These are phyloP conservation scores for Xylaria sp. DNA, from an alignment of 2,329 filamentous ascomycete species.

Conservation along the genomic window DNA sequence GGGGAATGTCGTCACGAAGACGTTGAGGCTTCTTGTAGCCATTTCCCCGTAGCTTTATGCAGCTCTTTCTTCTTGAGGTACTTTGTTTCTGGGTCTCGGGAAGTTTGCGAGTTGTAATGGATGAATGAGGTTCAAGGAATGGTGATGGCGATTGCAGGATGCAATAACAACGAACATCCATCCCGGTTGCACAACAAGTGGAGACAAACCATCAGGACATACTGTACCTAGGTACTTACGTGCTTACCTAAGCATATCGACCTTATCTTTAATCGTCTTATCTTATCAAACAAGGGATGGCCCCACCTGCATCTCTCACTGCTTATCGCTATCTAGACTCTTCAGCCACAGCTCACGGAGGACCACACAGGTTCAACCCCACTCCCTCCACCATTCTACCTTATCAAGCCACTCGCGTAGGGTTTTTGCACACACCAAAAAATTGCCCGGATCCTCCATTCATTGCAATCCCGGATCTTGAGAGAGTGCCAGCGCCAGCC, in stretches of 20 bases:
- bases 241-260: conserved; percentile 4
- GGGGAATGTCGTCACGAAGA: conserved; percentile 83
- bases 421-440: conserved; percentile 44
- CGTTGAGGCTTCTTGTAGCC: conserved; percentile 68
- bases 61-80: neutral
- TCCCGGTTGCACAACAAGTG: neutral
- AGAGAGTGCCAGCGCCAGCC: conserved; percentile 31
- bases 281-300: too few relatives aligned
- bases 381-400: conserved; percentile 31
- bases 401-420: conserved; percentile 38
- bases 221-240: neutral
- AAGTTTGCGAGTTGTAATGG: neutral
- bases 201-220: too few relatives aligned
- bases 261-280: conserved; percentile 5
- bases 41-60: conserved; percentile 47
- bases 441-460: conserved; percentile 39
- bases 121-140: conserved; percentile 28
- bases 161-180: neutral
- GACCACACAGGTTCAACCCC: conserved; percentile 13
- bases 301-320: too few relatives aligned
- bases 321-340: neutral
- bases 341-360: conserved; percentile 29
- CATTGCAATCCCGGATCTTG: conserved; percentile 33
- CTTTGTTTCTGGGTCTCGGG: conserved; percentile 36
- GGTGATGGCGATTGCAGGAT: conserved; percentile 1